These are phyloP conservation scores for Acanthamoeba culbertsoni DNA, from an alignment of 208 protist genomes.

Conservation along the genomic window DNA sequence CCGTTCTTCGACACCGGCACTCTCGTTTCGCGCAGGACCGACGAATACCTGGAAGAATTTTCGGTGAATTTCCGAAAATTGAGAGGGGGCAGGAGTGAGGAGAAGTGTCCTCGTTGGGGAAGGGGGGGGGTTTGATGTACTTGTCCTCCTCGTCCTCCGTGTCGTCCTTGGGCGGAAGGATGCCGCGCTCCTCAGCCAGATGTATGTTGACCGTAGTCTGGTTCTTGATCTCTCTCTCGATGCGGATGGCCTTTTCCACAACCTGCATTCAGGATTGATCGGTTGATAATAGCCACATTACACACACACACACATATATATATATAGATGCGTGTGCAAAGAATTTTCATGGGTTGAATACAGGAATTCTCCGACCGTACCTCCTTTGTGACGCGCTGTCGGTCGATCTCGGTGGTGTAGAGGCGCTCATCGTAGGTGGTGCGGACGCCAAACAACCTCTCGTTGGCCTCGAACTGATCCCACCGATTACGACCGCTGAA, in stretches of 20 bases:
- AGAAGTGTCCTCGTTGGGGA: too few species aligned
- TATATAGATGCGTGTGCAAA: too few species aligned
- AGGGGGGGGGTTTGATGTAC: neutral
- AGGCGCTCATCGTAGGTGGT: slow-evolving; percentile 13
- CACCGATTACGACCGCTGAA: neutral
- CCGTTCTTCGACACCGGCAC: neutral
- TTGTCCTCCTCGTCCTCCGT: slow-evolving; percentile 33
- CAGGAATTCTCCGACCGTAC: neutral
- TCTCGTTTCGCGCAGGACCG: neutral
- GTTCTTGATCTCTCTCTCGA: neutral
- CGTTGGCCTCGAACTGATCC: slow-evolving; percentile 32
- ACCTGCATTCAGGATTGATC: too few species aligned
- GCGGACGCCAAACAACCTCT: slow-evolving; percentile 24
- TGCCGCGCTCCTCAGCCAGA: neutral
- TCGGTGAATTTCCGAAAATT: too few species aligned
- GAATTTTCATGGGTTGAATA: neutral
- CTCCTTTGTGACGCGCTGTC: neutral
- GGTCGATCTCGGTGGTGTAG: slow-evolving; percentile 22
- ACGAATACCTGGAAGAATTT: neutral
- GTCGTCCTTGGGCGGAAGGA: neutral
- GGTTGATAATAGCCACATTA: too few species aligned
- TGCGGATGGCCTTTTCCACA: slow-evolving; percentile 26
- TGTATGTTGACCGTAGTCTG: neutral
- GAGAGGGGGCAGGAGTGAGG: too few species aligned
- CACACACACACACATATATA: too few species aligned